A percentile compares a stretch with the other conserved stretches of the same genome.
These are phyloP conservation scores for Paracorniculantispora psalliotae DNA, from an alignment of 2,329 filamentous ascomycete species.

Conservation along the genomic window DNA sequence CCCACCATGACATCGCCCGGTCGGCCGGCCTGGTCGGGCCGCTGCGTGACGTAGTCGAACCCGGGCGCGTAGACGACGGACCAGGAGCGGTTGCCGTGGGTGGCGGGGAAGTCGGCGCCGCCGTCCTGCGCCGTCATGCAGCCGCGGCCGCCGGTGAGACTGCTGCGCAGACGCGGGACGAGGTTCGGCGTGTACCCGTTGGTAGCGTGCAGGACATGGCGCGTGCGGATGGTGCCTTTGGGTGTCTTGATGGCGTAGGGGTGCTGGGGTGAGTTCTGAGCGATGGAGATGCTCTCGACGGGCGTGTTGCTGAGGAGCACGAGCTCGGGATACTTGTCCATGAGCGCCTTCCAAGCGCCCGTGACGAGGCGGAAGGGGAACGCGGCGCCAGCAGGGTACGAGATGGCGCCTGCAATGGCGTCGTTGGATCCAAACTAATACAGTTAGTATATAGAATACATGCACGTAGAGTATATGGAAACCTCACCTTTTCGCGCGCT, in stretches of 20 bases:
- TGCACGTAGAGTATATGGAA: too few species aligned
- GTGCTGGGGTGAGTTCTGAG: constrained; percentile 8
- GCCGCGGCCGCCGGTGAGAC: constrained; percentile 39
- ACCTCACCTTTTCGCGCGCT: constrained; percentile 26
- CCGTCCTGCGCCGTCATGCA: constrained; percentile 49
- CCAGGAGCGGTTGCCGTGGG: constrained; percentile 42
- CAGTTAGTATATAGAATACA: not conserved
- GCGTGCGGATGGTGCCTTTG: constrained; percentile 39
- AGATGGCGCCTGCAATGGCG: constrained; percentile 36
- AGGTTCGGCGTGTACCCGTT: constrained; percentile 50
- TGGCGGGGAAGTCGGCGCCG: constrained; percentile 27
- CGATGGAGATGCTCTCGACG: constrained; percentile 20
- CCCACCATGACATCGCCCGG: constrained; percentile 49
- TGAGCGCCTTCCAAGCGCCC: constrained; percentile 38
- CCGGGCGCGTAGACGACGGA: constrained; percentile 41
- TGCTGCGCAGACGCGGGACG: constrained; percentile 42
- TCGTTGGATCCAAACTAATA: constrained; percentile 31
- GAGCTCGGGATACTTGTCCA: constrained; percentile 29
- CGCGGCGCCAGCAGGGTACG: constrained; percentile 43
- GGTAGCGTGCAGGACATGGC: constrained; percentile 53
- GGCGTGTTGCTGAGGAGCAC: constrained; percentile 36
- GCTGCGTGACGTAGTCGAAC: constrained; percentile 50
- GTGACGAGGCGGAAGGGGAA: constrained; percentile 49
- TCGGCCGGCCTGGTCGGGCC: constrained; percentile 25
- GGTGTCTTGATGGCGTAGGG: constrained; percentile 41